Evolutionary conservation across 345 rosid genomes (phyloP).

Genomic region (Barbarea vulgaris): DNA sequence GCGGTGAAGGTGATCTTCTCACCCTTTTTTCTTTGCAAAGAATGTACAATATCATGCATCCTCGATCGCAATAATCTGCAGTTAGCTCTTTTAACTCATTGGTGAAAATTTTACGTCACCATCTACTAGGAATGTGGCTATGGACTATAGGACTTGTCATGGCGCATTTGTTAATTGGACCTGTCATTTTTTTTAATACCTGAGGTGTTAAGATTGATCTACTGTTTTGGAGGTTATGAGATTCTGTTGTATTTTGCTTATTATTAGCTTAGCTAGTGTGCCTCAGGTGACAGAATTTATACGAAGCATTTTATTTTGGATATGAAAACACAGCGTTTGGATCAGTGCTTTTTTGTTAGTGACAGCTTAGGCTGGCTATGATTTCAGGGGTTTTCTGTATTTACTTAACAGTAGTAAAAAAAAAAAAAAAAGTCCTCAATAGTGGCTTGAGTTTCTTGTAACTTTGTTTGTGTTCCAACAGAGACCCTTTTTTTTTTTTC

Average conservation of each 20-base stretch:
- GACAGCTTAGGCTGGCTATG: slow-evolving; percentile 3
- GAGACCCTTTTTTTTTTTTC: background rate
- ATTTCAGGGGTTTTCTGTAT: background rate
- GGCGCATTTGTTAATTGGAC: background rate
- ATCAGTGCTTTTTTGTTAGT: background rate
- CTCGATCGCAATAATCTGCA: background rate
- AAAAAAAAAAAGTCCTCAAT: background rate
- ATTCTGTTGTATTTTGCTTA: background rate
- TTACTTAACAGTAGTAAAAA: background rate
- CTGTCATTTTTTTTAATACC: background rate
- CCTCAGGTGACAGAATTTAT: slow-evolving; percentile 20
- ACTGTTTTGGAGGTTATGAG: slow-evolving; percentile 8
- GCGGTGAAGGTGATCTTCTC: slow-evolving; percentile 59
- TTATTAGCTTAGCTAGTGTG: background rate
- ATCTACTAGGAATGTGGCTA: background rate
- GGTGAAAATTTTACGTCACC: background rate
- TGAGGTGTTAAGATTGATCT: background rate
- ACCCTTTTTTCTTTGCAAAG: background rate
- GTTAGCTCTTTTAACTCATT: background rate
- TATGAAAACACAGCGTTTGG: background rate
- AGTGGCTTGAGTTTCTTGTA: slow-evolving; percentile 2
- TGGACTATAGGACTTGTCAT: background rate
- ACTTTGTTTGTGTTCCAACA: slow-evolving; percentile 5
- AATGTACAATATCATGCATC: background rate
- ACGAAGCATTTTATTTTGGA: background rate